A percentile compares a stretch with the other conserved stretches of the same genome.
Evolutionary conservation across 768 basidiomycete genomes (phyloP).

Genomic region (Leccinum subgranulosum): DNA sequence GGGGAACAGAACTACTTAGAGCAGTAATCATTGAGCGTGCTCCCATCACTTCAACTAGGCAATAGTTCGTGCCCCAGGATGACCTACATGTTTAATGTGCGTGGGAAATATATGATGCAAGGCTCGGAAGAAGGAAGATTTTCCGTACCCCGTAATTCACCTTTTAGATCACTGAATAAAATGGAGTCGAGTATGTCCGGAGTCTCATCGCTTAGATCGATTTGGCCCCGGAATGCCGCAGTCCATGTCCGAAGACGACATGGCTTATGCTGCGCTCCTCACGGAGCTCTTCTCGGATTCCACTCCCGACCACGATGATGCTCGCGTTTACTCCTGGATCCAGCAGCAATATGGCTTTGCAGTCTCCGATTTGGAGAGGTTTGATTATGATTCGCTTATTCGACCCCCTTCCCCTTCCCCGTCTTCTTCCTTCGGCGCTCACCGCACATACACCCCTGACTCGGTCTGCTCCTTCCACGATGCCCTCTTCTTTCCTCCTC

Average conservation of each 20-base stretch:
- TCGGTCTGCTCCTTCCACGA: constrained; percentile 30
- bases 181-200: constrained; percentile 5
- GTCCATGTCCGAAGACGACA: constrained; percentile 31
- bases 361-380: constrained; percentile 19
- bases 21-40: too few relatives aligned
- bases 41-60: too few relatives aligned
- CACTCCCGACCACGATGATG: constrained; percentile 23
- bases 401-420: constrained; percentile 26
- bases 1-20: too few relatives aligned
- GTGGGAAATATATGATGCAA: too few relatives aligned
- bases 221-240: constrained; percentile 7
- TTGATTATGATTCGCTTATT: background rate
- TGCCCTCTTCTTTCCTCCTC: constrained; percentile 31
- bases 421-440: constrained; percentile 29
- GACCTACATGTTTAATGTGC: too few relatives aligned
- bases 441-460: constrained; percentile 18
- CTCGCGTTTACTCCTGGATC: constrained; percentile 33
- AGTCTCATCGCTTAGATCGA: background rate
- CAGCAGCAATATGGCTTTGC: constrained; percentile 35
- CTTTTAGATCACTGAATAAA: constrained; percentile 15
- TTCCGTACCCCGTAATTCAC: background rate
- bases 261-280: constrained; percentile 28
- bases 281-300: constrained; percentile 25
- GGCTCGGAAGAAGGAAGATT: background rate
- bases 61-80: too few relatives aligned